Evolutionary conservation across 2,329 filamentous ascomycete species (phyloP), one percentile per base, ranked within the genome.

Genomic region (Sporothrix globosa): DNA sequence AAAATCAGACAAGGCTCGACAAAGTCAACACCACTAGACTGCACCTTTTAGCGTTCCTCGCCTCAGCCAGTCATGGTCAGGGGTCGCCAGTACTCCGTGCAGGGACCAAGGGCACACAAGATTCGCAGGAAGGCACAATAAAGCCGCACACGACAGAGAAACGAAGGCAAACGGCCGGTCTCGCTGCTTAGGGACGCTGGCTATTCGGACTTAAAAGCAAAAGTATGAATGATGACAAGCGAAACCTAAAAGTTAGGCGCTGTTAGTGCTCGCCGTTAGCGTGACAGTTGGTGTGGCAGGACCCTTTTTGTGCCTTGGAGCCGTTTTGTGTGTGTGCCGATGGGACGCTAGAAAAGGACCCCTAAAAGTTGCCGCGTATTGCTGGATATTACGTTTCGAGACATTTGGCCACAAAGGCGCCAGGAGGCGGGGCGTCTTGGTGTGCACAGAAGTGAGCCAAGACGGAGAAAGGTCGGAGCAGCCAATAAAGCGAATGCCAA

Each of bases 261-360:
- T 44, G 65, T 21, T 67, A 54, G 48, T 54, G 65, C 34, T 54
- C 30, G 24, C 30, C 48, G 34, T 67, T 66, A 39, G 63, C 27
- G 63, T 53, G 63, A 17, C 63, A 53, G 24, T 10, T 46, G 14
- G 65, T 53, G 65, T 67, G 65, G 65, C 34, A 67, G 34, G 58
- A 65, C 61, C 61, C 21, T 65, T 65, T 50, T 34, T 34, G 30
- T 50, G 34, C 39, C 27, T 39, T 27, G 21, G n/a, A 9, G 52
- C 34, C 34, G 34, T 27, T 11, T 58, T 34, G 13, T 17, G 56
- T 41, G 60, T 34, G 61, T 65, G 41, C 44, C 17, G 46, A 41
- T 27, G 17, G 39, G 10, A 50, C 63, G 63, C 63, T 48, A 50
- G n/a, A 4, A 41, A 13, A 52, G 30, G 27, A 50, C 41, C 27